Evolutionary conservation across 2,329 filamentous ascomycete species (phyloP), one percentile per base, ranked within the genome.

Genomic region (Verticillium albo-atrum): DNA sequence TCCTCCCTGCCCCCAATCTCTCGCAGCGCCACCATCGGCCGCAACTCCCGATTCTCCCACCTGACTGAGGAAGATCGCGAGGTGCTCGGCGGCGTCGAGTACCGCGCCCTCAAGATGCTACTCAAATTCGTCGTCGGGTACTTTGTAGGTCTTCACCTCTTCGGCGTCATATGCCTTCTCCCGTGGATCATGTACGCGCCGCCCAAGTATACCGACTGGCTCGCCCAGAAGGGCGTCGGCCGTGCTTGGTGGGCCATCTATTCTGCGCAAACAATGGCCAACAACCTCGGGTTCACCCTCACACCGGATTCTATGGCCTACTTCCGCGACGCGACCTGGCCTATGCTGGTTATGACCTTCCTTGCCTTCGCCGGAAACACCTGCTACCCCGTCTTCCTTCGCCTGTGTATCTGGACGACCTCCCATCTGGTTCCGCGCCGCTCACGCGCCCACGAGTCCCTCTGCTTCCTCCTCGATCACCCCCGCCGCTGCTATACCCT

Each of bases 401-500:
- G 86, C 0, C 69, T 87, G 0, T 72, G 82, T 12, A 79, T 89
- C 42, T 89, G 84, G 84, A 69, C 68, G 9, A 77, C 82, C 65
- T 81, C 74, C 54, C 83, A 79, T 63, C 57, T 79, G 3, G 67
- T 75, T 1, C 79, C 80, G 0, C 68, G 73, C 4, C 58, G 71
- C 56, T 67, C 75, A 0, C 65, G 69, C 1, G 77, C 75, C 55
- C 70, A 72, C 2, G 77, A 80, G 32, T 69, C 81, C 0, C 71
- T 88, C 0, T 70, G 74, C 1, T 89, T 88, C 63, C 73, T 89
- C 0, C 78, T 89, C 10, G 79, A 87, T 56, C 83, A 89, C 67
- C 86, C 85, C 0, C 78, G 85, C 53, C 75, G 86, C 9, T 87
- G 84, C 64, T 88, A 85, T 65, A 87, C 83, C 3, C 78, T 85